Percentiles rank a stretch among this genome's conserved stretches.
Evolutionary conservation across 1,284 basidiomycete species (phyloP).

Genomic region (Termitomyces sp.): DNA sequence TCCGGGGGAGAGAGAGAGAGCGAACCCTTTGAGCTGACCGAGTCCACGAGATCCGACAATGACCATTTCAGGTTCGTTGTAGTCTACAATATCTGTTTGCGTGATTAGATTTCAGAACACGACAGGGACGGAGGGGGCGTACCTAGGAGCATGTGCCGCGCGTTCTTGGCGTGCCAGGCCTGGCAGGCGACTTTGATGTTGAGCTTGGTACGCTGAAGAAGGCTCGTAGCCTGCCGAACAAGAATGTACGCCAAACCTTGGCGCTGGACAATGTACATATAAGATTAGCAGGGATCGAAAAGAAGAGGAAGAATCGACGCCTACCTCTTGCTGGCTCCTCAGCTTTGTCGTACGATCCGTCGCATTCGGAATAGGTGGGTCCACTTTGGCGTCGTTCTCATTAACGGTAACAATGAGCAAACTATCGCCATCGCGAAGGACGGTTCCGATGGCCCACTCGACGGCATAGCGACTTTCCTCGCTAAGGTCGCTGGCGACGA

Average conservation of each 20-base stretch:
- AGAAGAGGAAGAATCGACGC: slow-evolving; percentile 12
- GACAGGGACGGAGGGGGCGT: slow-evolving; percentile 12
- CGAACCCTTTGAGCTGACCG: slow-evolving; percentile 84
- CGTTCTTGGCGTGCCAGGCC: slow-evolving; percentile 94
- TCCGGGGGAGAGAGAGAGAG: too few species aligned
- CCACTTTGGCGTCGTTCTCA: slow-evolving; percentile 92
- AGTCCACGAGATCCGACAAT: slow-evolving; percentile 94
- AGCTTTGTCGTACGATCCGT: slow-evolving; percentile 74
- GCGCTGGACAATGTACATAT: slow-evolving; percentile 43
- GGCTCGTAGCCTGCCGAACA: slow-evolving; percentile 80
- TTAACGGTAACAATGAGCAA: slow-evolving; percentile 87
- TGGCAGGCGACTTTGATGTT: slow-evolving; percentile 88
- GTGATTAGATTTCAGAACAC: neutral
- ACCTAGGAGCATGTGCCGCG: slow-evolving; percentile 89
- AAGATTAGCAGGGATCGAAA: neutral
- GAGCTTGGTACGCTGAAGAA: slow-evolving; percentile 86
- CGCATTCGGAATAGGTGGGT: slow-evolving; percentile 65
- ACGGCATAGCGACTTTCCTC: slow-evolving; percentile 90
- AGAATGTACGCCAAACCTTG: slow-evolving; percentile 87
- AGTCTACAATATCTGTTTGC: slow-evolving; percentile 78
- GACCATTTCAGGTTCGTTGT: slow-evolving; percentile 86
- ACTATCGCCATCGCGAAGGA: slow-evolving; percentile 92
- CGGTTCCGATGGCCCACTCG: slow-evolving; percentile 96
- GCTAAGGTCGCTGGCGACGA: slow-evolving; percentile 91
- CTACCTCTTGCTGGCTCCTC: slow-evolving; percentile 83